These are phyloP conservation scores for Chlorella sorokiniana DNA, from an alignment of 139 green algal species.

Conservation along the genomic window DNA sequence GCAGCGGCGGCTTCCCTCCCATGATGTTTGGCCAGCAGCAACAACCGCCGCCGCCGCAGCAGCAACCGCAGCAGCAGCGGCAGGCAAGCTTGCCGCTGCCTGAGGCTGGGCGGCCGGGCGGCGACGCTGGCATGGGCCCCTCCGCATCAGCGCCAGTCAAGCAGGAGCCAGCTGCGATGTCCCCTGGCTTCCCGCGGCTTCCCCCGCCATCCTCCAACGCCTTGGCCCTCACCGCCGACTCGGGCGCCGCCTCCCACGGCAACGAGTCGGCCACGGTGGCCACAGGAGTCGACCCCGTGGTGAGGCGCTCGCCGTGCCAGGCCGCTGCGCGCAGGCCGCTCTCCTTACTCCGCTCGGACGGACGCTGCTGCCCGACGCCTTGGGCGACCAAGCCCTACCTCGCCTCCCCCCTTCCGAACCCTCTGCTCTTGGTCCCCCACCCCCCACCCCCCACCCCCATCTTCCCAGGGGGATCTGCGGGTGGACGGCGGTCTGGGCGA, in stretches of 20 bases:
- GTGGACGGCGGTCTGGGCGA: conserved; percentile 15
- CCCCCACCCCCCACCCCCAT: neutral
- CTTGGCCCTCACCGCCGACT: conserved; percentile 6
- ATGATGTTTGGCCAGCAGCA: conserved; percentile 27
- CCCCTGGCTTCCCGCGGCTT: neutral
- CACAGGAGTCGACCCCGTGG: too few relatives aligned
- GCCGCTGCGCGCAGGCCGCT: too few relatives aligned
- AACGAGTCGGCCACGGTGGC: too few relatives aligned
- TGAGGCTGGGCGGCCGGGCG: too few relatives aligned
- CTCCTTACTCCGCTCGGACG: neutral
- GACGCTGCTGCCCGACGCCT: neutral
- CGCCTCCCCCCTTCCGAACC: neutral
- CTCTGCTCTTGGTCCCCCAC: neutral
- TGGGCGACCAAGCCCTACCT: neutral
- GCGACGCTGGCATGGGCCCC: too few relatives aligned
- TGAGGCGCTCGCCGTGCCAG: too few relatives aligned
- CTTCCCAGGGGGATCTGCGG: neutral
- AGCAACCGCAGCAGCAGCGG: conserved; percentile 19
- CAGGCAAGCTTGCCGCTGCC: too few relatives aligned
- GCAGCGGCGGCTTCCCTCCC: neutral
- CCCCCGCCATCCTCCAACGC: neutral
- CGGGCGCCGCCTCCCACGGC: neutral
- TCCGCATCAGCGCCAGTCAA: neutral
- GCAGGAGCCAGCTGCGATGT: neutral
- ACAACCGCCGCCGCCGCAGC: neutral